Base-by-base conservation (phyloP, 1,284 basidiomycete species). In the Heterobasidion annosum region DNA sequence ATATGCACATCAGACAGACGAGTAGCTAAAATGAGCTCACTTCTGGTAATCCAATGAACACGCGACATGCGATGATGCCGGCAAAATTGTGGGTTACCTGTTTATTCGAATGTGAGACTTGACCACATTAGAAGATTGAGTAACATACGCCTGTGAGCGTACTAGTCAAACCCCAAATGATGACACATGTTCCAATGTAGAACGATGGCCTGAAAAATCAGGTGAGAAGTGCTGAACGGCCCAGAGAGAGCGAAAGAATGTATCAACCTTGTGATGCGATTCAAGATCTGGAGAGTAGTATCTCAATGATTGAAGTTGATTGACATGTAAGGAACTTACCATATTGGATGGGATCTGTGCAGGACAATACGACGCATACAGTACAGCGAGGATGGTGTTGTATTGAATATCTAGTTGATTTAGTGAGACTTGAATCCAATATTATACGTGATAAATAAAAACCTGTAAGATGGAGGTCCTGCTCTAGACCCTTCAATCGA, bases 301-400 rank as follows among this genome's bases (percentile, higher is more conserved):
- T 48, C 34, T 43, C 15, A 45, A 25, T 46, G 40, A 54, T 33
- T 6, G 51, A 32, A 34, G 51, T 37, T 34, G 12, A 19, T 8
- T 42, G 9, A 2, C 16, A 3, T 12, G 48, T 10, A 12, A 50
- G 4, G 35, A 32, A 59, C 68, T 25, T 54, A 79, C 81, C 77
- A 86, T 84, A 54, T 85, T 85, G 0, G 81, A 83, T 2, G 82
- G 83, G 48, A 85, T 76, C 62, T 85, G 81, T 8, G 77, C 76
- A 1, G 82, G 81, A 46, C 76, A 76, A 56, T 84, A 83, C 0
- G 81, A 79, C 2, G 71, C 81, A 57, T 78, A 85, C 19, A 84
- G 70, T 48, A 83, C 73, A 0, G 81, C 82, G 12, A 85, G 69
- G 8, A 82, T 69, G 0, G 77, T 78, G 12, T 73, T 72, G 62